Conservation (phyloP, 1,284 basidiomycete genomes). For the Sanghuangporus sanghuang region DNA sequence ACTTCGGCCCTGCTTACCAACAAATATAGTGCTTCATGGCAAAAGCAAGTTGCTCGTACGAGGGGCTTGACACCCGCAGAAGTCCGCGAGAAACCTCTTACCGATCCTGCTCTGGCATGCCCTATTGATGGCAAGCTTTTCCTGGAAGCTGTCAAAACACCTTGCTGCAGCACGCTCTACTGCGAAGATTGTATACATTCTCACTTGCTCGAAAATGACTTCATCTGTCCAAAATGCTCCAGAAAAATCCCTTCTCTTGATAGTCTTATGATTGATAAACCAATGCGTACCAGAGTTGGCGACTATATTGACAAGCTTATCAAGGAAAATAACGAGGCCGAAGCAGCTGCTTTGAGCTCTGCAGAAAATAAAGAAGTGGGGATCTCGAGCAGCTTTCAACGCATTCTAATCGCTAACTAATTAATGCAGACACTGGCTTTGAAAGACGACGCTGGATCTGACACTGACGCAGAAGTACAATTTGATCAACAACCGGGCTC, state of each 20-base stretch:
- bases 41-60: conserved; percentile 79
- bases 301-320: conserved; percentile 83
- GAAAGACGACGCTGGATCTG: conserved; percentile 14
- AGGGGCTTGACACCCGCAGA: conserved; percentile 81
- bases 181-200: conserved; percentile 96
- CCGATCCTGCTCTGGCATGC: conserved; percentile 75
- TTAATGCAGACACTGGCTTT: not conserved
- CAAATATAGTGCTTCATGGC: conserved; percentile 73
- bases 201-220: conserved; percentile 87
- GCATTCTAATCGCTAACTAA: not conserved
- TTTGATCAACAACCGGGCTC: conserved; percentile 55
- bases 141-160: conserved; percentile 85
- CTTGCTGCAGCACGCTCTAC: conserved; percentile 86
- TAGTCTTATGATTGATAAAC: conserved; percentile 76
- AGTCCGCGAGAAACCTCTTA: conserved; percentile 77
- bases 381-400: conserved; percentile 18
- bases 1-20: conserved; percentile 2
- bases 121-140: conserved; percentile 88
- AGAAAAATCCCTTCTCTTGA: conserved; percentile 84
- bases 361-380: conserved; percentile 20
- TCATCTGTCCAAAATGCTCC: conserved; percentile 84
- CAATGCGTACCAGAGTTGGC: conserved; percentile 66
- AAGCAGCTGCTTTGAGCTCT: conserved; percentile 35
- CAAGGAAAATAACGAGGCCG: conserved; percentile 73
- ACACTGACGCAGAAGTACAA: conserved; percentile 54